A percentile compares a stretch with the other conserved stretches of the same genome.
Evolutionary conservation across 2,329 filamentous ascomycete species (phyloP).

Genomic region (Bertia moriformis): DNA sequence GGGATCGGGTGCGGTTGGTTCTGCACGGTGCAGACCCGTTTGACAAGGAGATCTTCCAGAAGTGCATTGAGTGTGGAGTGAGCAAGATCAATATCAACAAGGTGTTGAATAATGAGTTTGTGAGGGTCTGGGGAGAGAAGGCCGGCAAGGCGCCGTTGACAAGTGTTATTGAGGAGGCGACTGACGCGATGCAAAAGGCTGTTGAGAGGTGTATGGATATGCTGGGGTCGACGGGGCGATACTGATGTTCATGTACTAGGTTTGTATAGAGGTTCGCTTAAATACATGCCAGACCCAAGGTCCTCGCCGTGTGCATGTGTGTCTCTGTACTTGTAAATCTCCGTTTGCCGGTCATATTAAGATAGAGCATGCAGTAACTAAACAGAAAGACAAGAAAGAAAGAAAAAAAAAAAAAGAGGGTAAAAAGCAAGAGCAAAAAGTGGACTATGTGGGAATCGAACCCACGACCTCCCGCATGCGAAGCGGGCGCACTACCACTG

Average conservation of each 20-base stretch:
- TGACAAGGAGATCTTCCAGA: conserved; percentile 24
- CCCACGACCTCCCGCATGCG: conserved; percentile 11
- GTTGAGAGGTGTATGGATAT: conserved; percentile 29
- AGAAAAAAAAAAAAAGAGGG: neutral
- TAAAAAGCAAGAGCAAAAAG: conserved; percentile 1
- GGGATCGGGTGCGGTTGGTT: conserved; percentile 27
- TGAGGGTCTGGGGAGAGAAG: conserved; percentile 26
- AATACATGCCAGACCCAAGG: too few species aligned
- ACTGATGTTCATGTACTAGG: too few species aligned
- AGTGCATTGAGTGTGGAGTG: conserved; percentile 28
- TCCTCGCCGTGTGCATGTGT: too few species aligned
- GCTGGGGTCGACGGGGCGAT: conserved; percentile 29
- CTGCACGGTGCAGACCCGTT: conserved; percentile 34
- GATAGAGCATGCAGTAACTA: too few species aligned
- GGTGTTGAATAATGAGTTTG: conserved; percentile 32
- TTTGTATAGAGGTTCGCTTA: too few species aligned
- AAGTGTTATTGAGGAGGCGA: conserved; percentile 29
- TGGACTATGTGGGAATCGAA: conserved; percentile 9
- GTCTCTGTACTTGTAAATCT: too few species aligned
- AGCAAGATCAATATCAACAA: conserved; percentile 36
- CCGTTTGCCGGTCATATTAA: too few species aligned
- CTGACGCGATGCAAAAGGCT: conserved; percentile 28
- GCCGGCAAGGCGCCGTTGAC: conserved; percentile 25
- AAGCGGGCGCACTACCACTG: conserved; percentile 12
- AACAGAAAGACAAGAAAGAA: neutral